A percentile compares a stretch with the other conserved stretches of the same genome.
Conservation (phyloP, 805 yeast species). For the Hanseniaspora lindneri region DNA sequence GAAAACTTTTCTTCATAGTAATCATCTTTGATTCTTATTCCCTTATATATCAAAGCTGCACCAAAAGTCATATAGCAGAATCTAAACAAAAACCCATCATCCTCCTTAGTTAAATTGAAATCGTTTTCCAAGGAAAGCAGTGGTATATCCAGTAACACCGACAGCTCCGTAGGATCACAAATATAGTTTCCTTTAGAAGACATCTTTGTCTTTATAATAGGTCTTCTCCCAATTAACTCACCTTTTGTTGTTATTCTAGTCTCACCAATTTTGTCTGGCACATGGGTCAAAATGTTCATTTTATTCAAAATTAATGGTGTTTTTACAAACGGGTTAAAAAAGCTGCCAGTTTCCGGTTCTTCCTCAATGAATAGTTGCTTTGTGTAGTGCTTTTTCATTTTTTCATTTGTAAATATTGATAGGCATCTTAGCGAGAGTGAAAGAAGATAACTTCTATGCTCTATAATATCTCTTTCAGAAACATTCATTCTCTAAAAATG, state of each 20-base stretch:
- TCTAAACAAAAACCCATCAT: slow-evolving; percentile 31
- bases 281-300: slow-evolving; percentile 1
- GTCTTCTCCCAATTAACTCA: background rate
- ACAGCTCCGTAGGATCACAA: slow-evolving; percentile 5
- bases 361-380: slow-evolving; percentile 2
- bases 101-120: slow-evolving; percentile 6
- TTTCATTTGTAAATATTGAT: background rate
- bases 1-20: slow-evolving; percentile 29
- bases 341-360: background rate
- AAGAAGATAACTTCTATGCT: slow-evolving; percentile 1
- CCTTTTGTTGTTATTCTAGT: slow-evolving; percentile 1
- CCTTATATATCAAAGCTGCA: slow-evolving; percentile 37
- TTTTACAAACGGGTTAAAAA: slow-evolving; percentile 5
- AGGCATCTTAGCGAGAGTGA: slow-evolving; percentile 3
- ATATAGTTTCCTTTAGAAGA: background rate
- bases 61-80: slow-evolving; percentile 41
- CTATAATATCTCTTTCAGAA: background rate
- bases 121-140: background rate
- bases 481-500: background rate
- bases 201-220: background rate
- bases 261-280: slow-evolving; percentile 7
- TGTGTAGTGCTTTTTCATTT: background rate
- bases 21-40: slow-evolving; percentile 41
- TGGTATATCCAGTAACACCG: background rate
- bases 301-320: background rate